A percentile compares a stretch with the other conserved stretches of the same genome.
phyloP scores from a whole-genome alignment of 176 grass and related monocot genomes.

The Musa schizocarpa region DNA sequence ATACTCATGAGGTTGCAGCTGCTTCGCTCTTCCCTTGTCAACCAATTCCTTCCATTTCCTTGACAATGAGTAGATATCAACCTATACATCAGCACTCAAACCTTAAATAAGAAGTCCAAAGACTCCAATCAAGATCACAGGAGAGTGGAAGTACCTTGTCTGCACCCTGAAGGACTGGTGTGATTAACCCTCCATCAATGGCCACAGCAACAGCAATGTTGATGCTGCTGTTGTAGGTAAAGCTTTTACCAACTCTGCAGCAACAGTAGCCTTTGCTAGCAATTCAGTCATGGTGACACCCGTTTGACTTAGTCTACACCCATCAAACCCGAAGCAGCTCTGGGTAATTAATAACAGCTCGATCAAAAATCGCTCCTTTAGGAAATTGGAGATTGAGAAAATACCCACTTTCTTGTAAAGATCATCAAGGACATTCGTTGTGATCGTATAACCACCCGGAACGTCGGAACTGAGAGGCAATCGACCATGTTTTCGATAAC shows the following conservation, averaged over 20 bases:
- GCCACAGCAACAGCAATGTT: constrained; percentile 92
- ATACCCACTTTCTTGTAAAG: constrained; percentile 80
- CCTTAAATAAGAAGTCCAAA: constrained; percentile 13
- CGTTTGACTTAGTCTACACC: constrained; percentile 73
- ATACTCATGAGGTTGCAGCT: constrained; percentile 93
- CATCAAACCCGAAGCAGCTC: background rate
- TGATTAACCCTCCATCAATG: constrained; percentile 86
- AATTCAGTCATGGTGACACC: constrained; percentile 87
- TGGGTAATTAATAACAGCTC: background rate
- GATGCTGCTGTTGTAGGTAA: constrained; percentile 84
- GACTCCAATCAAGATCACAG: constrained; percentile 1
- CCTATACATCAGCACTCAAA: constrained; percentile 34
- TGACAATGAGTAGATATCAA: constrained; percentile 92
- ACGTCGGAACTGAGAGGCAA: constrained; percentile 76
- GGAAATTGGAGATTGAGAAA: background rate
- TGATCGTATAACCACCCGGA: constrained; percentile 80
- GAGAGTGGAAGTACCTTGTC: constrained; percentile 54
- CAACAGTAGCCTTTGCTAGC: constrained; percentile 66
- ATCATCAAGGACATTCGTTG: constrained; percentile 71
- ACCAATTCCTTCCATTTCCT: constrained; percentile 99
- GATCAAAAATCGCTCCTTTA: background rate
- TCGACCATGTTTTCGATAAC: constrained; percentile 93
- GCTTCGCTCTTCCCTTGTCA: constrained; percentile 78
- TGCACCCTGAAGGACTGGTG: constrained; percentile 87
- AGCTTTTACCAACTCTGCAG: constrained; percentile 93